Evolutionary conservation across 2,329 filamentous ascomycete genomes (phyloP), one percentile per base, ranked within the genome.

Genomic region (Ciborinia camelliae): DNA sequence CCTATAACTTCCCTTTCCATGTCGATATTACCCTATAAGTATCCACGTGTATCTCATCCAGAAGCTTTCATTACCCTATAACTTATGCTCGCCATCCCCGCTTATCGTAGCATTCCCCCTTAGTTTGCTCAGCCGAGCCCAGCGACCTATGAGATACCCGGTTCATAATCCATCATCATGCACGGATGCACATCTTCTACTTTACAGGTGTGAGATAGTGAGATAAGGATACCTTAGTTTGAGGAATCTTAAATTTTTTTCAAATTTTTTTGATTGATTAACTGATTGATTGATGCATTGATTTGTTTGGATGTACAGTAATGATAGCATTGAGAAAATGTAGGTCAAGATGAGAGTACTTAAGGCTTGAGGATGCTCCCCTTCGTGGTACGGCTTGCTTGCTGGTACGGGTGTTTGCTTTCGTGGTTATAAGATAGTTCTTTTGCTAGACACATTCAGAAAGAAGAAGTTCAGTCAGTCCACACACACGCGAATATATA

Each of bases 1-100:
- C 50, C 50, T 52, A 53, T 53, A 53, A 53, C 30, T 53, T 37
- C 20, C 7, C n/a, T n/a, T n/a, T n/a, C n/a, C n/a, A n/a, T n/a
- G n/a, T n/a, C 1, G 6, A 7, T 12, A 37, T 53, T 37, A 53
- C 51, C 32, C 51, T 37, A 37, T 54, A 37, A 18, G 14, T 37
- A 54, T 54, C 51, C 51, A 54, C 51, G 32, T 39, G 32, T 54
- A 39, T 39, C 51, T 53, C 15, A 15, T 20, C 8, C 41, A 20
- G 5, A 5, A 2, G n/a, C 6, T 5, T 5, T 15, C 30, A 53
- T 53, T 53, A 53, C 51, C 51, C 51, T 53, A 53, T 53, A 53
- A 35, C 51, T 23, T 23, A 1, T n/a, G 8, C 8, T 35, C n/a
- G 30, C 51, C 30, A 53, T 23, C 20, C 30, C 51, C 51, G 51